Conservation (phyloP, 225 moss, liverwort and hornwort genomes). For the Thuidium tamariscinum region DNA sequence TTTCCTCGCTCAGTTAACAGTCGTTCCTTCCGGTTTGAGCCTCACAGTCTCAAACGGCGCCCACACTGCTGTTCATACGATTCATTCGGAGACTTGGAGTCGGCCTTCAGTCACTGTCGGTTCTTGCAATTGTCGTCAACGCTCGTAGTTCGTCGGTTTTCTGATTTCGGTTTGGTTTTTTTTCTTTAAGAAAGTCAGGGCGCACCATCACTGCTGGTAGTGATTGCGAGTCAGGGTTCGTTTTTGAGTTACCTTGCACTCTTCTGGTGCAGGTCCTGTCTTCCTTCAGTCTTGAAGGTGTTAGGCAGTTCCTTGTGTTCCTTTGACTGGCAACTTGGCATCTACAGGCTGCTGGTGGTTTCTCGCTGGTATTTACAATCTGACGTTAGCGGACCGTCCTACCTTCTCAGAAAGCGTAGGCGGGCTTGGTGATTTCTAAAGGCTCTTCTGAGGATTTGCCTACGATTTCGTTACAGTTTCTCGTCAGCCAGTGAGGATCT, state of each 20-base stretch:
- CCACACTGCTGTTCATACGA: neutral
- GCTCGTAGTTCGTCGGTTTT: neutral
- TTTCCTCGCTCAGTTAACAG: neutral
- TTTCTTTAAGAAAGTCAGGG: no score
- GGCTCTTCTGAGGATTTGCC: constrained; percentile 1
- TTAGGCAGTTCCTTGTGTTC: neutral
- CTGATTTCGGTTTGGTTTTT: neutral
- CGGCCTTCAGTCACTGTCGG: neutral
- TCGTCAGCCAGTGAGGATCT: neutral
- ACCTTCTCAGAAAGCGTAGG: neutral
- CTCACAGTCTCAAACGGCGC: neutral
- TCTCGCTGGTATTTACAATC: neutral
- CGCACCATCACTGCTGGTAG: neutral
- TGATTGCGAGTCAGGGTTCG: constrained; percentile 21
- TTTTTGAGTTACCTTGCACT: constrained; percentile 41
- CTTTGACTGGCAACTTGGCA: neutral
- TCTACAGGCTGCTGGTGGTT: neutral
- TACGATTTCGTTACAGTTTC: neutral
- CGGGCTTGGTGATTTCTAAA: neutral
- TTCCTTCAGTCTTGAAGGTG: neutral
- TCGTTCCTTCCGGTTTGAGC: neutral
- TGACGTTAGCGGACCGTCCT: neutral
- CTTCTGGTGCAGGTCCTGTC: constrained; percentile 11
- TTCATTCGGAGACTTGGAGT: neutral
- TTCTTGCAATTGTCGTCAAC: neutral